These are phyloP conservation scores for Dittrichia graveolens DNA, from an alignment of 129 eudicot species.

Conservation along the genomic window DNA sequence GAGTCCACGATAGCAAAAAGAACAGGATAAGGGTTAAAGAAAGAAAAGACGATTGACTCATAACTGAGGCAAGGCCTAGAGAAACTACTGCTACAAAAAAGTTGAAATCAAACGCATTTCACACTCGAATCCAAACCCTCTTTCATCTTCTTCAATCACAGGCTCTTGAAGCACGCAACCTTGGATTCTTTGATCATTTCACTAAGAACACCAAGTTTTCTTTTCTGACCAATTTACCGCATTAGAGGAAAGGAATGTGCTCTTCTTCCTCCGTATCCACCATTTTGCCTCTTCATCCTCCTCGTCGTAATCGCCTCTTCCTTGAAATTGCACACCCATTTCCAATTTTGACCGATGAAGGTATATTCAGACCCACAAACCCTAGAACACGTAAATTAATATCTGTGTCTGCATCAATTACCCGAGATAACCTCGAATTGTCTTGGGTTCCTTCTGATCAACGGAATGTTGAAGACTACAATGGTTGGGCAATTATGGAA, in stretches of 20 bases:
- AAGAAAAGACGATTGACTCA: too few relatives aligned
- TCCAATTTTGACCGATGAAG: constrained; percentile 29
- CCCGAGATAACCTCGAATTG: constrained; percentile 39
- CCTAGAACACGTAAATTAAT: constrained; percentile 26
- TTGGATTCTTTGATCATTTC: not conserved
- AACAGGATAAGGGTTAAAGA: too few relatives aligned
- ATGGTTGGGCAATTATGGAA: constrained; percentile 70
- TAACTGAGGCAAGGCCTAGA: too few relatives aligned
- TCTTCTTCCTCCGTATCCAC: constrained; percentile 43
- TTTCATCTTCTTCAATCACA: too few relatives aligned
- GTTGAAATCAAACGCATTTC: too few relatives aligned
- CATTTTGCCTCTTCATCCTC: constrained; percentile 38
- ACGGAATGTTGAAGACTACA: constrained; percentile 43
- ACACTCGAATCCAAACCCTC: too few relatives aligned
- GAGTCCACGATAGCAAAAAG: too few relatives aligned
- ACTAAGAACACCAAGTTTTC: constrained; percentile 9
- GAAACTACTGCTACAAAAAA: too few relatives aligned
- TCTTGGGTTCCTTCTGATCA: constrained; percentile 53
- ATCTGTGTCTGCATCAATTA: constrained; percentile 45
- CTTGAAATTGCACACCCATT: constrained; percentile 25
- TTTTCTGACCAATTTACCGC: not conserved
- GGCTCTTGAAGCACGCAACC: not conserved
- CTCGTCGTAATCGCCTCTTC: constrained; percentile 36
- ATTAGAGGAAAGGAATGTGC: constrained; percentile 36
- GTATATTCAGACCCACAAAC: constrained; percentile 35